Conservation (phyloP, 1,284 basidiomycete genomes). For the Acaromyces ingoldii region DNA sequence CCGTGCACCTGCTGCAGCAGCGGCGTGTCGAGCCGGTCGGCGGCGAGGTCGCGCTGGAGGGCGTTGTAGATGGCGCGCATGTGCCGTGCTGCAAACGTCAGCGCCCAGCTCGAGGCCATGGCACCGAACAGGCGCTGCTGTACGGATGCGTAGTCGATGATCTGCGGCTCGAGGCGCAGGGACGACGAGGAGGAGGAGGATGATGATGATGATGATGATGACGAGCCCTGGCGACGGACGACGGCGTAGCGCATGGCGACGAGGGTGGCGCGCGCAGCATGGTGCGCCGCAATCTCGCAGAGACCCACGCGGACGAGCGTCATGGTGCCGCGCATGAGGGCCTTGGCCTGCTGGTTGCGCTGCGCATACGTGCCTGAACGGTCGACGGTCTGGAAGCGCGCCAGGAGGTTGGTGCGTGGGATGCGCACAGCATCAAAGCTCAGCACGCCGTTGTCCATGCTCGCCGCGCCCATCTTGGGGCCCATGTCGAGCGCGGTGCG, state of each 20-base stretch:
- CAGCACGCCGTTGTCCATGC: conserved; percentile 37
- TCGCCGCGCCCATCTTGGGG: conserved; percentile 29
- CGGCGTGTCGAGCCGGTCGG: conserved; percentile 18
- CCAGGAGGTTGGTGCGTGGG: conserved; percentile 23
- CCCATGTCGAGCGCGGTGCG: conserved; percentile 32
- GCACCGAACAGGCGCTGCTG: conserved; percentile 33
- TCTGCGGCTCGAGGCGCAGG: conserved; percentile 27
- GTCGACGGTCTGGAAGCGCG: conserved; percentile 31
- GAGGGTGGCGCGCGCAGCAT: conserved; percentile 25
- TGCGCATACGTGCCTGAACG: conserved; percentile 25
- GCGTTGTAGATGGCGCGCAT: conserved; percentile 26
- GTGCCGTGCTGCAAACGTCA: conserved; percentile 30
- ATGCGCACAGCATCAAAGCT: conserved; percentile 28
- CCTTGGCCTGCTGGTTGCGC: conserved; percentile 26
- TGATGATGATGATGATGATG: too few species aligned
- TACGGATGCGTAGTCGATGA: conserved; percentile 33
- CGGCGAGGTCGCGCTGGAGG: not conserved
- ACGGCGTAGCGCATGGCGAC: conserved; percentile 33
- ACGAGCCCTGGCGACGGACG: conserved; percentile 31
- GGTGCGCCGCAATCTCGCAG: conserved; percentile 36
- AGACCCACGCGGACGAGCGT: conserved; percentile 36
- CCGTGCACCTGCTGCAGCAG: conserved; percentile 35
- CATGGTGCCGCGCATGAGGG: conserved; percentile 37
- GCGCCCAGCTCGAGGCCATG: conserved; percentile 28
- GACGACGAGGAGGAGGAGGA: conserved; percentile 17